These are phyloP conservation scores for Colletotrichum tofieldiae DNA, from an alignment of 2,329 filamentous ascomycete genomes.

Conservation along the genomic window DNA sequence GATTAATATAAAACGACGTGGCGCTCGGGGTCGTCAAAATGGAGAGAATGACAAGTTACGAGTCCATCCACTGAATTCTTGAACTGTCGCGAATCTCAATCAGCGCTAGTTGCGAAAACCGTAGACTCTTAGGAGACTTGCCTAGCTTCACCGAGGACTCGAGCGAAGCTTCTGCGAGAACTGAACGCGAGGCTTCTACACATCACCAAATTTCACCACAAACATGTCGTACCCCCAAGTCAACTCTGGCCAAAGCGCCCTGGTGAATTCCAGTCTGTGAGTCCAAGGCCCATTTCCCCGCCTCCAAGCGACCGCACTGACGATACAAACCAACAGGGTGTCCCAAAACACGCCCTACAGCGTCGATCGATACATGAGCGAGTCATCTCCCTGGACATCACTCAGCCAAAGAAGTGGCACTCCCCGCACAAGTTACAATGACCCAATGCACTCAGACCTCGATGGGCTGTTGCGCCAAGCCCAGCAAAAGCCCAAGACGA, in stretches of 20 bases:
- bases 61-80: not conserved
- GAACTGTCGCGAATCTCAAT: too few relatives aligned
- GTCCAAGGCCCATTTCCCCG: not conserved
- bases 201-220: not conserved
- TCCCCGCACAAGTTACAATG: not conserved
- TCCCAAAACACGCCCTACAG: conserved; percentile 27
- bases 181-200: not conserved
- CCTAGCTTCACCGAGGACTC: not conserved
- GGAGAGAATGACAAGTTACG: not conserved
- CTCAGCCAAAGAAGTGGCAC: conserved; percentile 3
- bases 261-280: conserved; percentile 9
- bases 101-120: not conserved
- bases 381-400: conserved; percentile 31
- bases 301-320: conserved; percentile 7
- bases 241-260: conserved; percentile 7
- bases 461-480: conserved; percentile 19
- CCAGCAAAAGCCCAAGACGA: not conserved
- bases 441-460: conserved; percentile 27
- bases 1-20: not conserved
- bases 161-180: not conserved
- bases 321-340: conserved; percentile 15
- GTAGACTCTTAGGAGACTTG: not conserved
- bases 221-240: conserved; percentile 24
- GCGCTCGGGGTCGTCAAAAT: not conserved
- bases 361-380: conserved; percentile 32